Base-by-base conservation (phyloP, 208 protist species). In the Angomonas desouzai region DNA sequence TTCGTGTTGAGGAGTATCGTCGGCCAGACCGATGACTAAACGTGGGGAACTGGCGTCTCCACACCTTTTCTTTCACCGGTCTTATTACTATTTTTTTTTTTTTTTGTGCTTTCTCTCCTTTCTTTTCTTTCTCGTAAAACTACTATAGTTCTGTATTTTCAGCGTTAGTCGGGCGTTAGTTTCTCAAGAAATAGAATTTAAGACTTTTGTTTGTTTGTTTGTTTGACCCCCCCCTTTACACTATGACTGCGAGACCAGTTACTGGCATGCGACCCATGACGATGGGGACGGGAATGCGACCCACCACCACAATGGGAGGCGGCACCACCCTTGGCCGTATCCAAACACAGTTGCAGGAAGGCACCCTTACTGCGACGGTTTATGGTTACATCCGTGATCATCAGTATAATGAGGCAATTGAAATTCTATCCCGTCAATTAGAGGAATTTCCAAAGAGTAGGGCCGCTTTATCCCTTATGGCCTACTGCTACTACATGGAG, bases 401-500 rank as follows among this genome's bases (percentile, higher is more conserved):
- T 56, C 94, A 97, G 59, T 98, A 97, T 75, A 84, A 82, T 10
- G 96, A 98, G 70, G 96, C 89, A 4, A 87, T 97, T 58, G 77
- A 89, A 70, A 73, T 98, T 48, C 84, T 98, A 22, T 62, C 79
- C 13, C 70, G 75, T 34, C 88, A 98, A 76, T 72, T 98, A 55
- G 83, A 97, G 58, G 83, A 93, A 56, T 98, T 98, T 74, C 95
- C 97, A 0, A 85, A 89, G n/a, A 97, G 86, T 62, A 88, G 97
- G 22, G 96, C 97, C 0, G 93, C 97, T n/a, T 72, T 98, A n/a
- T 98, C 94, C 2, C 85, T 99, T 13, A 86, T 99, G 67, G 97
- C 82, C 7, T 99, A 98, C 80, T 98, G 93, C 76, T 91, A 97
- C 75, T 99, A 98, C 78, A 84, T 97, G 68, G 76, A 94, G 34